These are phyloP conservation scores for Cyberlindnera galapagoensis DNA, from an alignment of 805 yeast genomes.

Conservation along the genomic window DNA sequence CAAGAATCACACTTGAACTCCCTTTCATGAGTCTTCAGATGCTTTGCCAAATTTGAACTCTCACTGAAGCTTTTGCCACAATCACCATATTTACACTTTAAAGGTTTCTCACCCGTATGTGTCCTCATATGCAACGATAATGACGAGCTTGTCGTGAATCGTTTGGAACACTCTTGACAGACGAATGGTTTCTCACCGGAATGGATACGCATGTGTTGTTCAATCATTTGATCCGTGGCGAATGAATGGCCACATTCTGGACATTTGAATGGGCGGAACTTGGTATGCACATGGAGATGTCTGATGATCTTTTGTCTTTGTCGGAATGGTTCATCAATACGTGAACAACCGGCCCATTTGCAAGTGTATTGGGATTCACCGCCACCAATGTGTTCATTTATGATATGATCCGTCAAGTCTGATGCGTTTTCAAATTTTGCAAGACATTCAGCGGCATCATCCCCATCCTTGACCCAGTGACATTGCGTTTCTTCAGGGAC, in stretches of 20 bases:
- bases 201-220: conserved; percentile 79
- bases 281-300: conserved; percentile 85
- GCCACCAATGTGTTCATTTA: conserved; percentile 60
- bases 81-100: conserved; percentile 69
- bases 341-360: conserved; percentile 70
- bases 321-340: conserved; percentile 54
- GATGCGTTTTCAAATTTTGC: conserved; percentile 43
- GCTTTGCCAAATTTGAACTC: conserved; percentile 82
- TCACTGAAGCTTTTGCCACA: conserved; percentile 86
- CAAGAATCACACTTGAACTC: conserved; percentile 45
- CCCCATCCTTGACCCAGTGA: conserved; percentile 14
- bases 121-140: conserved; percentile 76
- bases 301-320: conserved; percentile 84
- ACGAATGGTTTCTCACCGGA: conserved; percentile 84
- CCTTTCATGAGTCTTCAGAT: conserved; percentile 70
- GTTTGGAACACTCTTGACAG: conserved; percentile 69
- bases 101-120: conserved; percentile 89
- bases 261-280: conserved; percentile 75
- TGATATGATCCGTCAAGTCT: conserved; percentile 67
- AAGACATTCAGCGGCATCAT: conserved; percentile 36
- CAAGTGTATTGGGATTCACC: conserved; percentile 70
- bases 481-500: conserved; percentile 18
- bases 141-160: conserved; percentile 77
- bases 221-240: conserved; percentile 70
- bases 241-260: conserved; percentile 60